Evolutionary conservation across 495 filamentous ascomycete species (phyloP), one percentile per base, ranked within the genome.

Genomic region (Thozetella sp.): DNA sequence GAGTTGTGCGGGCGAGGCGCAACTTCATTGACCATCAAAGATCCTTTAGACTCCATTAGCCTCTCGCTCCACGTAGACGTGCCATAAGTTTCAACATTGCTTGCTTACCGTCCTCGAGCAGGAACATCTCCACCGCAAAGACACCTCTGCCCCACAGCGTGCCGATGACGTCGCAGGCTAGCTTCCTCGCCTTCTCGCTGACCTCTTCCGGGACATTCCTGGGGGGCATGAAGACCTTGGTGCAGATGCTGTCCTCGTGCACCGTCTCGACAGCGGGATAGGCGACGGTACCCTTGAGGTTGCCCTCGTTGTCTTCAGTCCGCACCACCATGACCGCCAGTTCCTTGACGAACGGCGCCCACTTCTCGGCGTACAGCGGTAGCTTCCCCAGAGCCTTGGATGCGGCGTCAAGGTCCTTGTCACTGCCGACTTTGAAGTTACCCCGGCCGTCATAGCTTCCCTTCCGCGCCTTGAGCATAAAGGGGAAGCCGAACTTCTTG

Each of bases 1-100:
- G 92, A 96, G 75, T 98, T 99, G 76, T 99, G 95, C 45, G 93
- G 92, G 11, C 95, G 86, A 50, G 92, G 93, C n/a, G 95, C 95
- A 53, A 97, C 90, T 74, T 99, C 95, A 72, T 96, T 97, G 56
- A 99, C 81, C 60, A 96, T 75, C 2, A 96, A 80, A 1, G 69
- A 73, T 12, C 74, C 83, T 83, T 63, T n/a, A n/a, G n/a, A n/a
- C n/a, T n/a, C n/a, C n/a, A n/a, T n/a, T n/a, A n/a, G n/a, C n/a
- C n/a, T n/a, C n/a, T n/a, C n/a, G n/a, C n/a, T n/a, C n/a, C n/a
- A n/a, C n/a, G n/a, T n/a, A n/a, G n/a, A n/a, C n/a, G n/a, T n/a
- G n/a, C n/a, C n/a, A n/a, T n/a, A n/a, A n/a, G n/a, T 11, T 22
- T 59, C 3, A 20, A 52, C 4, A 19, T 48, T n/a, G 50, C 13